Evolutionary conservation across 345 rosid genomes (phyloP).

Genomic region (Lepidium sativum): DNA sequence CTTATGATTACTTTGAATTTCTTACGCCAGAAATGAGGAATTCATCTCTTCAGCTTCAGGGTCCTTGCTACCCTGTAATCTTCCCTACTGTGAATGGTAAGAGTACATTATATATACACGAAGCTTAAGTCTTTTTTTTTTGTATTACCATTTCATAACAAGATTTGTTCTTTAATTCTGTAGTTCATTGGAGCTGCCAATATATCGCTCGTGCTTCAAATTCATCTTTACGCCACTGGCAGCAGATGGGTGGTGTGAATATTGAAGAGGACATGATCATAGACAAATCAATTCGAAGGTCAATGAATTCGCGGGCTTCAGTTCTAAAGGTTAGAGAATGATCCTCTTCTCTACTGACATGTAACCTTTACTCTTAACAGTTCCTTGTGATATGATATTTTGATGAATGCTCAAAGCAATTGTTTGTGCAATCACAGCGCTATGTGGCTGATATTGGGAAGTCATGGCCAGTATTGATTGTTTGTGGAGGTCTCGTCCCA

Average conservation of each 20-base stretch:
- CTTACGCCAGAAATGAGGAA: constrained; percentile 92
- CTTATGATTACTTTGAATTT: constrained; percentile 84
- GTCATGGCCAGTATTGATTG: constrained; percentile 91
- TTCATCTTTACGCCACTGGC: constrained; percentile 77
- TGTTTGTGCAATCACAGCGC: constrained; percentile 46
- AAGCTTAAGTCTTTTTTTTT: not conserved
- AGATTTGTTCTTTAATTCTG: not conserved
- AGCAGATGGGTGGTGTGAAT: constrained; percentile 84
- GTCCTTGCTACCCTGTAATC: constrained; percentile 95
- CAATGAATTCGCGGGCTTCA: constrained; percentile 74
- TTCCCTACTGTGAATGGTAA: constrained; percentile 88
- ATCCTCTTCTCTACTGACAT: constrained; percentile 2
- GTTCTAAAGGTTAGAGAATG: constrained; percentile 67
- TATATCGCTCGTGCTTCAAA: constrained; percentile 83
- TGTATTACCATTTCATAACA: not conserved
- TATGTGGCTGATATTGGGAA: constrained; percentile 93
- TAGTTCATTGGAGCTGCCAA: constrained; percentile 98
- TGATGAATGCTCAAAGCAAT: not conserved
- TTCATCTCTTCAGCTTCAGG: constrained; percentile 86
- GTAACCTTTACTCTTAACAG: not conserved
- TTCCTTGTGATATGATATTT: not conserved
- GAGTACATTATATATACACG: not conserved
- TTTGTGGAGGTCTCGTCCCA: constrained; percentile 91
- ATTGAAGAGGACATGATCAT: constrained; percentile 75
- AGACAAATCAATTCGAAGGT: constrained; percentile 72